Evolutionary conservation across 2,329 filamentous ascomycete species (phyloP), one percentile per base, ranked within the genome.

Genomic region (Colletotrichum brevisporum): DNA sequence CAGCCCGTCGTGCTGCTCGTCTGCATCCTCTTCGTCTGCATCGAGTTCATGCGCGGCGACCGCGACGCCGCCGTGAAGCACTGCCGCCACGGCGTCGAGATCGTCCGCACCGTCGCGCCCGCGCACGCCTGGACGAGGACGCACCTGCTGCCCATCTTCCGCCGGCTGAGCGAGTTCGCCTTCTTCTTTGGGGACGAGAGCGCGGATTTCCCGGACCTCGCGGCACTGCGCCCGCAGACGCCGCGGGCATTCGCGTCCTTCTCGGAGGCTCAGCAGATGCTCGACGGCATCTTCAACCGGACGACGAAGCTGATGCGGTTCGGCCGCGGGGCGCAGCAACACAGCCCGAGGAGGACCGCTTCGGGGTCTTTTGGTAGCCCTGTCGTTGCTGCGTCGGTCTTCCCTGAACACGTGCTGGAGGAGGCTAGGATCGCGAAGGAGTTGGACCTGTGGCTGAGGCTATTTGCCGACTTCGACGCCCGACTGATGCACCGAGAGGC

Each of bases 11-110:
- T 71, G 5, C 52, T 74, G 5, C 41, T 58, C 21, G 67, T 69
- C 56, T 64, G 75, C 66, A 60, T 71, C 36, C 43, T 74, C 54
- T 71, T 75, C 45, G 66, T 72, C 21, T 64, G 63, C 51, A 61
- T 71, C 26, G 59, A 63, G 13, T 21, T 47, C 6, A 43, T 63
- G 50, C 50, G 50, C 12, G n/a, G 9, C n/a, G 24, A 63, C 10
- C 45, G 26, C 10, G 24, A 55, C 9, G 36, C 36, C 3, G 59
- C 59, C 1, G 26, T 63, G 6, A 43, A 16, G 24, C 59, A 63
- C 59, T 54, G 59, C 59, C 24, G 52, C 9, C 59, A 63, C 18
- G 59, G 50, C 6, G 16, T 45, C 10, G 16, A 36, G 24, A 55
- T 63, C 6, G 18, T 63, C n/a, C 56, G 56, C 6, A 26, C 5